Percentiles rank a stretch among this genome's conserved stretches.
Evolutionary conservation across 2,329 filamentous ascomycete genomes (phyloP).

Genomic region (Ceratocystis huliohia): DNA sequence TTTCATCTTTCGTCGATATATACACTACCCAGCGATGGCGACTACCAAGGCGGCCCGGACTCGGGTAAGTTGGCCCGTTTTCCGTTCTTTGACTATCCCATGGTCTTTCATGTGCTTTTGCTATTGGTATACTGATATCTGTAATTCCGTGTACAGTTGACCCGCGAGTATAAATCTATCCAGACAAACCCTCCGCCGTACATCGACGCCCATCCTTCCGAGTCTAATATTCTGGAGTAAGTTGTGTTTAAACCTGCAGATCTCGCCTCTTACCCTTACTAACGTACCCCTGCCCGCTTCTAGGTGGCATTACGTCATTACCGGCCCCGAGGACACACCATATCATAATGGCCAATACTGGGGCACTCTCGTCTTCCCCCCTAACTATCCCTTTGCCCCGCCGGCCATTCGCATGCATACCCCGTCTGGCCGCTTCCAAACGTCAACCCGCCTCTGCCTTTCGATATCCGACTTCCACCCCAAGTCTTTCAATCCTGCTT

Average conservation of each 20-base stretch:
- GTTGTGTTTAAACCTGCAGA: slow-evolving; percentile 25
- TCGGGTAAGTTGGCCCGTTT: slow-evolving; percentile 38
- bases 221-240: slow-evolving; percentile 81
- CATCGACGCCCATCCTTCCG: slow-evolving; percentile 78
- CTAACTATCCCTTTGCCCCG: slow-evolving; percentile 93
- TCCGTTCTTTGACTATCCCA: neutral
- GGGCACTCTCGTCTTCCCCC: slow-evolving; percentile 89
- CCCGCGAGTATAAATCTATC: slow-evolving; percentile 50
- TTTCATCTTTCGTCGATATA: neutral
- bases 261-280: slow-evolving; percentile 8
- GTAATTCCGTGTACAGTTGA: slow-evolving; percentile 33
- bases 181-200: slow-evolving; percentile 71
- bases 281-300: slow-evolving; percentile 21
- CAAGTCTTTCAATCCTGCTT: slow-evolving; percentile 94
- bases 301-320: slow-evolving; percentile 91
- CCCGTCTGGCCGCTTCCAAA: slow-evolving; percentile 87
- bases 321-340: slow-evolving; percentile 83
- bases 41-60: slow-evolving; percentile 61
- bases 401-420: slow-evolving; percentile 99
- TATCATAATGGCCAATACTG: slow-evolving; percentile 96
- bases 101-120: too few relatives aligned
- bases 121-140: neutral
- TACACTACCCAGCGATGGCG: slow-evolving; percentile 35
- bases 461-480: slow-evolving; percentile 97
- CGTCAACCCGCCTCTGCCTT: slow-evolving; percentile 79